Evolutionary conservation across 2,329 filamentous ascomycete species (phyloP).

Genomic region (Diatrype stigma): DNA sequence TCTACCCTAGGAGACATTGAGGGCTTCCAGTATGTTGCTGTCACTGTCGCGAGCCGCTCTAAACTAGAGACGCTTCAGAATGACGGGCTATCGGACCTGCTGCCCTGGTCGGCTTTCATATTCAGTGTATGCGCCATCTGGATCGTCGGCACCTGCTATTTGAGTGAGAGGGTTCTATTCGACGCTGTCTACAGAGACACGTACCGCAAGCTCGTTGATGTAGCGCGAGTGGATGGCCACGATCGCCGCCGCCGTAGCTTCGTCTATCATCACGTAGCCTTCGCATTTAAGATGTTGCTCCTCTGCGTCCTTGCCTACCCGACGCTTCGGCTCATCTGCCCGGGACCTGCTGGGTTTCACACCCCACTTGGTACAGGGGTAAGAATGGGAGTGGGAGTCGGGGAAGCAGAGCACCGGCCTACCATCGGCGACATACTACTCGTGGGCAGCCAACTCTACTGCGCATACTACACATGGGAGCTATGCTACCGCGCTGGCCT

Average conservation of each 20-base stretch:
- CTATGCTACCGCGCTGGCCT: neutral
- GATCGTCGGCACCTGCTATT: neutral
- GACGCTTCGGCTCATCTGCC: neutral
- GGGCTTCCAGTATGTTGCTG: no score
- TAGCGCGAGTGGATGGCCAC: conserved; percentile 3
- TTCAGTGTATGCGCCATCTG: neutral
- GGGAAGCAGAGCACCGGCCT: no score
- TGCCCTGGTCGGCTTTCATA: neutral
- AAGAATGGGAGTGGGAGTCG: neutral
- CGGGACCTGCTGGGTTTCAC: neutral
- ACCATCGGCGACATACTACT: conserved; percentile 2
- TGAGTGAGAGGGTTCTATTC: neutral
- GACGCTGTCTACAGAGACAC: neutral
- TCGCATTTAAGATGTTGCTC: neutral
- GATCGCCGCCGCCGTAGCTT: neutral
- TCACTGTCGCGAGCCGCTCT: neutral
- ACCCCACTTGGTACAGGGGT: neutral
- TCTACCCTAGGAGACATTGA: no score
- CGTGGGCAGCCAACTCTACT: neutral
- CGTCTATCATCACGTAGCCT: neutral
- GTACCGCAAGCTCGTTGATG: conserved; percentile 1
- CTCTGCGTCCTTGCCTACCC: neutral
- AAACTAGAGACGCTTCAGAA: neutral
- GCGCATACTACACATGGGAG: conserved; percentile 1
- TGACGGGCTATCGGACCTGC: neutral